phyloP scores from a whole-genome alignment of 345 rosid genomes.

The Pistacia integerrima region DNA sequence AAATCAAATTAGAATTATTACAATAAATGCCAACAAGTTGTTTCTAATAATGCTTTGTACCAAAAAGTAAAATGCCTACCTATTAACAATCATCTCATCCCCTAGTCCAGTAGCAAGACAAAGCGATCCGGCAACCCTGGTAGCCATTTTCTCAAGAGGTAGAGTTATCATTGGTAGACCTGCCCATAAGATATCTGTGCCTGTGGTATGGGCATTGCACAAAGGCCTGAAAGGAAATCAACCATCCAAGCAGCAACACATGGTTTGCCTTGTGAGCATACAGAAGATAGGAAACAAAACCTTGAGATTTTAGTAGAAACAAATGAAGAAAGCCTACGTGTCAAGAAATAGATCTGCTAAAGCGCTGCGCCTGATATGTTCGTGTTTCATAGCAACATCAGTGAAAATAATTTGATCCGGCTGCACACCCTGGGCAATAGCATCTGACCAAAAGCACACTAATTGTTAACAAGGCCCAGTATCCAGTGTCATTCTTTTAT shows the following conservation, averaged over 20 bases:
- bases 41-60: neutral
- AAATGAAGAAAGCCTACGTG: slow-evolving; percentile 50
- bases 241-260: neutral
- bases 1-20: neutral
- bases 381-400: slow-evolving; percentile 97
- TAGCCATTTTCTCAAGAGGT: slow-evolving; percentile 99
- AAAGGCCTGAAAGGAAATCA: slow-evolving; percentile 57
- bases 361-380: slow-evolving; percentile 93
- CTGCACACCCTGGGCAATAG: slow-evolving; percentile 78
- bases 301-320: neutral
- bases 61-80: slow-evolving; percentile 35
- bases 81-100: slow-evolving; percentile 93
- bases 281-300: neutral
- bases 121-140: slow-evolving; percentile 98
- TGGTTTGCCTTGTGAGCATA: neutral
- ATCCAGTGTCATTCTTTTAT: neutral
- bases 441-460: slow-evolving; percentile 55
- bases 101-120: slow-evolving; percentile 97
- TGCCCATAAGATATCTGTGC: slow-evolving; percentile 98
- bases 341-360: slow-evolving; percentile 96
- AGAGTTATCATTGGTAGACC: slow-evolving; percentile 97
- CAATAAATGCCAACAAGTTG: neutral
- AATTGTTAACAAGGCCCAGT: neutral
- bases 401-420: slow-evolving; percentile 95
- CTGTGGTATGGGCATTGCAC: slow-evolving; percentile 98